Base-by-base conservation (phyloP, 2,329 filamentous ascomycete species). In the Claviceps africana region DNA sequence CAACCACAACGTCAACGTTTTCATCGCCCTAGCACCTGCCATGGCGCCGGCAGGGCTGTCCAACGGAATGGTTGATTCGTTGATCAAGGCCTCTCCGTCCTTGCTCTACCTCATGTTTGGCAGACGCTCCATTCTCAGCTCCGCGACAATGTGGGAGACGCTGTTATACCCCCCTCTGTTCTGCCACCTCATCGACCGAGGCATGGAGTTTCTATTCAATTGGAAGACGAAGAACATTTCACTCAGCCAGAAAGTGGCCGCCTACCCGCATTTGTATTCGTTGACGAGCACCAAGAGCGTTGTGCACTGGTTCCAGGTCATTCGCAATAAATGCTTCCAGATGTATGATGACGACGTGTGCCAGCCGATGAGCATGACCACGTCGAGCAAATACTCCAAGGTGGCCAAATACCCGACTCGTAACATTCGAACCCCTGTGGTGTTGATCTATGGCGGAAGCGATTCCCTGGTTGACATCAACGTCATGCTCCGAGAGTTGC, bases 231-330 rank as follows among this genome's bases (percentile, higher is more conserved):
- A 75, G 54, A 98, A 97, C 65, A 96, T 98, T 56, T 81, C 81
- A 9, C 71, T 81, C 0, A 83, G 85, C 53, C 93, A 98, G 67
- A 98, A 98, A 64, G 79, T 98, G 19, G 93, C 93, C 2, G 89
- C 89, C 1, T 98, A 98, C 65, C 85, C 91, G 10, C 93, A 98
- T 70, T 72, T 98, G 0, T 98, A 95, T 71, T 96, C 90, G 0
- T 97, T 91, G 66, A 96, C 91, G 0, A 95, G 88, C 65, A 95
- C 89, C 53, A 98, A 98, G 70, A 90, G 85, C 21, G 89, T 98
- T 9, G 93, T 98, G 0, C 93, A 98, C 65, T 98, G 93, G 93
- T 98, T 98, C 66, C 93, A 98, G 65, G 96, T 98, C 64, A 98
- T 98, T 61, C 85, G 93, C 57, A 96, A 91, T 62, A 87, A 88